Percentiles rank a stretch among this genome's conserved stretches.
phyloP scores from a whole-genome alignment of 106 monocot genomes.

The Acorus gramineus region DNA sequence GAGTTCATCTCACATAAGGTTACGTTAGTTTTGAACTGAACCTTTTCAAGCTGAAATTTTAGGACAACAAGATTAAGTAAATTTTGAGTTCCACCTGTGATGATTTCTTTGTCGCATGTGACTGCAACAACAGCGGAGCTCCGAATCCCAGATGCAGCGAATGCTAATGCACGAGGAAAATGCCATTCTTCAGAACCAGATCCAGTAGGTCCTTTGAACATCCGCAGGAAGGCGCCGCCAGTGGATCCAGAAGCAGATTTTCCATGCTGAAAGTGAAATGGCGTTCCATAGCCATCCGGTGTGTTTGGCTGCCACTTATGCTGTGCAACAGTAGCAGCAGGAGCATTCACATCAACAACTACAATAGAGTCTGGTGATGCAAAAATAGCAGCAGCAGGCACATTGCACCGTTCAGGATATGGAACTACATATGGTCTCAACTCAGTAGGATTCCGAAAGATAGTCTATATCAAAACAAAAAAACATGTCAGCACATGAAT shows the following conservation, averaged over 20 bases:
- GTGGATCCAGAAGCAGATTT: slow-evolving; percentile 39
- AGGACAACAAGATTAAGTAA: no score
- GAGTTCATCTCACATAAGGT: no score
- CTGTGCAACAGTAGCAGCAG: slow-evolving; percentile 63
- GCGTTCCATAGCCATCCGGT: slow-evolving; percentile 81
- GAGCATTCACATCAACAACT: slow-evolving; percentile 67
- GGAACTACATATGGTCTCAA: slow-evolving; percentile 62
- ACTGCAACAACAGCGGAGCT: slow-evolving; percentile 71
- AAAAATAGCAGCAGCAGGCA: slow-evolving; percentile 73
- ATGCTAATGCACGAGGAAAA: slow-evolving; percentile 71
- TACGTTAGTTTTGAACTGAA: no score
- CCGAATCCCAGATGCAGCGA: slow-evolving; percentile 59
- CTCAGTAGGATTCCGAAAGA: slow-evolving; percentile 73
- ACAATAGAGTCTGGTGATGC: slow-evolving; percentile 74
- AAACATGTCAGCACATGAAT: neutral
- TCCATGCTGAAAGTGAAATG: slow-evolving; percentile 89
- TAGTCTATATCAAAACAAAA: slow-evolving; percentile 42
- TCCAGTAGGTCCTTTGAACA: slow-evolving; percentile 62
- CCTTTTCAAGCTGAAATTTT: no score
- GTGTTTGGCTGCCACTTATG: slow-evolving; percentile 95
- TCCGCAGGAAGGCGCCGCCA: slow-evolving; percentile 74
- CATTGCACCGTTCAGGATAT: slow-evolving; percentile 78
- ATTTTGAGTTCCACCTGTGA: slow-evolving; percentile 38
- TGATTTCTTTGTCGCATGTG: slow-evolving; percentile 63
- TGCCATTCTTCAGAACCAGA: slow-evolving; percentile 60